Evolutionary conservation across 2,329 filamentous ascomycete species (phyloP).

Genomic region (Colletotrichum endophyticum): DNA sequence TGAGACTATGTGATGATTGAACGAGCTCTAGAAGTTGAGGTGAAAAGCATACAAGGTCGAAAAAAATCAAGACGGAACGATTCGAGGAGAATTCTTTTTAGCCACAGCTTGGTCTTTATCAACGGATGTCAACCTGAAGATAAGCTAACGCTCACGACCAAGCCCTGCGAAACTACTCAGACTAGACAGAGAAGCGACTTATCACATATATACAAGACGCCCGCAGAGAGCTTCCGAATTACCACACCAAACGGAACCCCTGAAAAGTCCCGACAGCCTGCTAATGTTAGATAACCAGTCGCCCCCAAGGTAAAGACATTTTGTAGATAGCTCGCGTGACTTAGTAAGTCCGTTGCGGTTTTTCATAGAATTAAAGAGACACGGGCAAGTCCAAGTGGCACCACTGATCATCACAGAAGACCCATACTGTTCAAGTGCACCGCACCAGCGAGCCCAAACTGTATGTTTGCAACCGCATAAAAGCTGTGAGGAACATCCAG

Average conservation of each 20-base stretch:
- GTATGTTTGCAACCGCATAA: background rate
- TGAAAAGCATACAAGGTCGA: background rate
- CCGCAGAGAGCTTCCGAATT: background rate
- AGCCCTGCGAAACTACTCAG: background rate
- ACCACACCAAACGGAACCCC: background rate
- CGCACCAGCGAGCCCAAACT: background rate
- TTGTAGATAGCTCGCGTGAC: background rate
- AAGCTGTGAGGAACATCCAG: background rate
- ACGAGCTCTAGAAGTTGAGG: background rate
- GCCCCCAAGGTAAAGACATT: accelerated
- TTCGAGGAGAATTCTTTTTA: background rate
- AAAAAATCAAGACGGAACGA: background rate
- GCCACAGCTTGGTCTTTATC: background rate
- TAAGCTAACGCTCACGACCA: background rate
- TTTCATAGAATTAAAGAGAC: background rate
- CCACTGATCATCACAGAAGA: background rate
- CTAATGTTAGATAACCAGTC: background rate
- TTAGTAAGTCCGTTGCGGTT: background rate
- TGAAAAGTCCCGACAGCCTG: background rate
- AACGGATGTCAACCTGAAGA: background rate
- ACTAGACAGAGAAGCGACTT: background rate
- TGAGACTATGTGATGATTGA: background rate
- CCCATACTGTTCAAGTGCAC: background rate
- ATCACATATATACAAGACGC: background rate
- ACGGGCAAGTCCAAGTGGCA: background rate